Conservation (phyloP, 345 rosid species). For the Melaleuca quinquenervia region DNA sequence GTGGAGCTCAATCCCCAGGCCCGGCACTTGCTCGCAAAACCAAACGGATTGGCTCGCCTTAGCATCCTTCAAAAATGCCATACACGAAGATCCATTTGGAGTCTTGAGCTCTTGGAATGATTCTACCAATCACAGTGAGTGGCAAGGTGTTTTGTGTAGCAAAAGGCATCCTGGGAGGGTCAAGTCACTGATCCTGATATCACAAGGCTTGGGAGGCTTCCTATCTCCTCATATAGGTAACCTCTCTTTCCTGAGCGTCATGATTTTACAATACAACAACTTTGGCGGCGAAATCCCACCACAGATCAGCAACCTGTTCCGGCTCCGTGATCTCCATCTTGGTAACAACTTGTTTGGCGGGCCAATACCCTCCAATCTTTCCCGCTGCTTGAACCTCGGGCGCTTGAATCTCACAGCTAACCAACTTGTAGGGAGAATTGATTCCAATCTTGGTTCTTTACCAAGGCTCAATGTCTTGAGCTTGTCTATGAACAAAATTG, state of each 20-base stretch:
- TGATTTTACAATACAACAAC: background rate
- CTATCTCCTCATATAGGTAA: background rate
- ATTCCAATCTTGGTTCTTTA: background rate
- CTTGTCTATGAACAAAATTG: rapidly evolving
- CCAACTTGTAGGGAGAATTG: background rate
- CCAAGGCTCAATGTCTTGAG: rapidly evolving
- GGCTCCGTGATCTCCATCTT: rapidly evolving
- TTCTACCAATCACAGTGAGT: background rate
- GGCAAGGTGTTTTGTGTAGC: background rate
- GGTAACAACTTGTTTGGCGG: background rate
- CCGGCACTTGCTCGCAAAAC: background rate
- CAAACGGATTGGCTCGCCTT: background rate
- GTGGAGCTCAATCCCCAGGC: background rate
- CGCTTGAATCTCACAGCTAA: background rate
- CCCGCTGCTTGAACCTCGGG: rapidly evolving
- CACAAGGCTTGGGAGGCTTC: background rate
- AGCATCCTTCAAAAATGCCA: rapidly evolving
- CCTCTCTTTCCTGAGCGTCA: background rate
- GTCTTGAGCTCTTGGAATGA: background rate
- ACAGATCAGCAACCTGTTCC: background rate
- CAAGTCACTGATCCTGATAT: rapidly evolving
- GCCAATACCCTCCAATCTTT: background rate
- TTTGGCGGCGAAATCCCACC: rapidly evolving
- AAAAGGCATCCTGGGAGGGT: background rate
- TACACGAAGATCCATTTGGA: background rate